These are phyloP conservation scores for Amauroascus niger DNA, from an alignment of 2,329 filamentous ascomycete species.

Conservation along the genomic window DNA sequence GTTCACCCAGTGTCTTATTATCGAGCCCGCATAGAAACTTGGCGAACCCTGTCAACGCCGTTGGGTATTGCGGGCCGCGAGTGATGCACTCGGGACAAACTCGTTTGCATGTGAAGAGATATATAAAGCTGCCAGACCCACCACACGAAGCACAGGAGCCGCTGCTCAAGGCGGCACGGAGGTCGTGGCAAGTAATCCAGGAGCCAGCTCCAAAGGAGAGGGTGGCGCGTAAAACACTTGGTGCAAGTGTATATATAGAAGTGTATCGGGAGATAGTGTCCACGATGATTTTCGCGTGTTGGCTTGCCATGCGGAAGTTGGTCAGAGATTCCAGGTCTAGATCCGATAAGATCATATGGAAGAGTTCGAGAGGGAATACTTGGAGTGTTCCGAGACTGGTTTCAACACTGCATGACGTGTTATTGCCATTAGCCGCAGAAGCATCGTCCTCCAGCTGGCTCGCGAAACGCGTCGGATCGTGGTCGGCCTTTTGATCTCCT, in stretches of 20 bases:
- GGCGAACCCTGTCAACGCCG: background rate
- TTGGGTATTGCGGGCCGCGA: background rate
- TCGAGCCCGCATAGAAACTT: background rate
- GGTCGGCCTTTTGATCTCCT: background rate
- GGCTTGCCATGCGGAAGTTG: constrained; percentile 24
- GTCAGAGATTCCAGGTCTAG: constrained; percentile 22
- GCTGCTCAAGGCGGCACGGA: constrained; percentile 21
- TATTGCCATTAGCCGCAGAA: background rate
- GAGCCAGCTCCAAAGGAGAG: constrained; percentile 20
- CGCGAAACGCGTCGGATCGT: background rate
- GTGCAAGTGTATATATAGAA: constrained; percentile 37
- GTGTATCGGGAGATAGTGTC: constrained; percentile 31
- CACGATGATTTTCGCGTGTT: constrained; percentile 21
- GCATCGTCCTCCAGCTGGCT: background rate
- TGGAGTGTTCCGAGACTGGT: constrained; percentile 2
- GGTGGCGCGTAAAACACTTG: constrained; percentile 22
- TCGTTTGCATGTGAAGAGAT: constrained; percentile 28
- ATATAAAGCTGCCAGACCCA: constrained; percentile 26
- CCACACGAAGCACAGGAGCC: constrained; percentile 24
- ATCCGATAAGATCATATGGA: constrained; percentile 23
- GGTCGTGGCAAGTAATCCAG: constrained; percentile 18
- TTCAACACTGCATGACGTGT: background rate
- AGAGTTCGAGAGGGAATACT: constrained; percentile 18
- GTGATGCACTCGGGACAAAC: constrained; percentile 26
- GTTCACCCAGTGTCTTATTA: background rate